Evolutionary conservation across 1,284 basidiomycete species (phyloP), one percentile per base, ranked within the genome.

Genomic region (Grifola frondosa): DNA sequence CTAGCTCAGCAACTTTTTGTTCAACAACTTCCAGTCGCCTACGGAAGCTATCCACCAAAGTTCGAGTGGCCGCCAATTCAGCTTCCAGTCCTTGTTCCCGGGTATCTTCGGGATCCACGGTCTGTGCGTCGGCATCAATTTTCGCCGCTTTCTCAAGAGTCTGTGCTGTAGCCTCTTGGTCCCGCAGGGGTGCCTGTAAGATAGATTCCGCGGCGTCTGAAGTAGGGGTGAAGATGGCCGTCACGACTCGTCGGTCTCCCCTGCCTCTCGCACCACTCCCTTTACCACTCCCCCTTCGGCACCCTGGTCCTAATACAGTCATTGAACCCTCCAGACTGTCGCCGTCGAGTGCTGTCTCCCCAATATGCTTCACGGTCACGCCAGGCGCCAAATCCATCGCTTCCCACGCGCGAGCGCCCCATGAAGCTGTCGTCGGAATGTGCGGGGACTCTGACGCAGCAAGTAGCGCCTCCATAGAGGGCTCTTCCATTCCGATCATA

Each of bases 391-490:
- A 37, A 34, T 67, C 64, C 39, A 65, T 52, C 26, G 64, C 64
- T 56, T 73, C 71, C 72, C 72, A 74, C 11, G 71, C 71, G 15
- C 67, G 59, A 1, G 69, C 71, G 24, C 72, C 68, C 60, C 67
- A 68, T 16, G 63, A 59, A 30, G 56, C 52, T 21, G 38, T 53
- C 28, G 32, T 50, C 17, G 49, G 44, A 15, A 37, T 37, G 12
- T 48, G 49, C 3, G 40, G 15, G 21, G 29, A 30, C 12, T 50
- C 57, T 6, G 57, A 36, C 21, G 43, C 39, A 3, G 64, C 66
- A 6, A 80, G 66, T 6, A 80, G 66, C 25, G 71, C 71, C 42
- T 77, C 73, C 30, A 80, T 68, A 11, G 66, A 71, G 22, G 68
- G 67, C 55, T 79, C 77, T 7, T 71, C 70, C 11, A 62, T 58